phyloP scores from a whole-genome alignment of 2,329 filamentous ascomycete species.

The Talaromyces atroroseus region DNA sequence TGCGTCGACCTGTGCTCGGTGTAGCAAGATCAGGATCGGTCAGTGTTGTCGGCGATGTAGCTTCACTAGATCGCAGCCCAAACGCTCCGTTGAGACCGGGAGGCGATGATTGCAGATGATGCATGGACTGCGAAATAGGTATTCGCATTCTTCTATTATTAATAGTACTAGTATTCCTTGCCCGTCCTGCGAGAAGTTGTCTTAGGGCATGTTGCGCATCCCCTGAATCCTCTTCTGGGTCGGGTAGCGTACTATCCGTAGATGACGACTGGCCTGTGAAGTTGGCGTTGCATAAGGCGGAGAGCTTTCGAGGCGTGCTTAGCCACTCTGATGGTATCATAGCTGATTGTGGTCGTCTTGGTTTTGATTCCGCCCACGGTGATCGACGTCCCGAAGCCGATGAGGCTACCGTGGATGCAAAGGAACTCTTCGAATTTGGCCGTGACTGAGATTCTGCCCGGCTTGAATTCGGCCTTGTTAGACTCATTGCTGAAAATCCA shows the following conservation, averaged over 20 bases:
- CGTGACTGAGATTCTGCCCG: constrained; percentile 33
- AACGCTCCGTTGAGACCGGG: constrained; percentile 33
- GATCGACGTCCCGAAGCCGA: constrained; percentile 37
- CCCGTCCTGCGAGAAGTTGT: constrained; percentile 37
- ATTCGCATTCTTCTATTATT: constrained; percentile 18
- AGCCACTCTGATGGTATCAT: constrained; percentile 24
- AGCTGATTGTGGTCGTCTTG: constrained; percentile 21
- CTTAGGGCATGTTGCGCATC: constrained; percentile 45
- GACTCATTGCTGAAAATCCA: constrained; percentile 28
- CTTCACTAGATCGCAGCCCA: constrained; percentile 36
- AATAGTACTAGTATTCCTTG: constrained; percentile 23
- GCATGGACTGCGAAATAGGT: constrained; percentile 28
- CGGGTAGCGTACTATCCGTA: constrained; percentile 21
- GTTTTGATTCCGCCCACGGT: constrained; percentile 34
- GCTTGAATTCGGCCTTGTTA: constrained; percentile 24
- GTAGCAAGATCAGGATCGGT: constrained; percentile 48
- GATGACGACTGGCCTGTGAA: constrained; percentile 27
- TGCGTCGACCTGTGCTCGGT: constrained; percentile 50
- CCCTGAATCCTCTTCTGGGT: constrained; percentile 26
- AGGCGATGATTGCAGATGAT: constrained; percentile 40
- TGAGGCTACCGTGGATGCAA: constrained; percentile 38
- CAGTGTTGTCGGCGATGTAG: constrained; percentile 47
- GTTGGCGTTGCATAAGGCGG: constrained; percentile 27
- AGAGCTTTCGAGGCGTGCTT: constrained; percentile 31
- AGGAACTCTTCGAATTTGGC: constrained; percentile 40